Percentiles rank a stretch among this genome's conserved stretches.
Evolutionary conservation across 2,329 filamentous ascomycete species (phyloP).

Genomic region (Sclerotinia glacialis): DNA sequence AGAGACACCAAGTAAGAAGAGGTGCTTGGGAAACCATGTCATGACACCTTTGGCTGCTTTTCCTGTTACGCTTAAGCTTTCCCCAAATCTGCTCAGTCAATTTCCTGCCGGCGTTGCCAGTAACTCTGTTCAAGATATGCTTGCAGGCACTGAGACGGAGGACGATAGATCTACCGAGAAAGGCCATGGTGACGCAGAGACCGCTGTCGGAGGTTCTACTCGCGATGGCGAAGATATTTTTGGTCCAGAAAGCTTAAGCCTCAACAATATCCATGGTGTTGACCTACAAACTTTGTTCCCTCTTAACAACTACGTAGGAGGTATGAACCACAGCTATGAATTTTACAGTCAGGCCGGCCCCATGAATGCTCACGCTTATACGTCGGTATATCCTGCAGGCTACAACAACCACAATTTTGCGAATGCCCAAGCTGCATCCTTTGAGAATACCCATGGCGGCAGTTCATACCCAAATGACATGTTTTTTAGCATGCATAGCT

Average conservation of each 20-base stretch:
- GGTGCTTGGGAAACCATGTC: background rate
- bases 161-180: background rate
- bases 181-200: background rate
- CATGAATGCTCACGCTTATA: background rate
- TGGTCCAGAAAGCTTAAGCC: background rate
- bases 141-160: background rate
- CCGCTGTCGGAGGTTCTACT: background rate
- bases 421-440: background rate
- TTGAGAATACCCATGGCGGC: background rate
- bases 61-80: background rate
- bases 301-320: background rate
- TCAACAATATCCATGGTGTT: background rate
- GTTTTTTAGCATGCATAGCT: background rate
- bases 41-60: background rate
- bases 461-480: background rate
- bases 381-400: background rate
- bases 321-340: background rate
- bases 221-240: background rate
- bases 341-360: background rate
- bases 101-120: background rate
- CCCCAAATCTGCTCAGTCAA: background rate
- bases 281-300: background rate
- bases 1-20: slow-evolving; percentile 17
- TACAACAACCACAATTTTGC: background rate
- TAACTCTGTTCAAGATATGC: background rate